Percentiles rank a stretch among this genome's conserved stretches.
These are phyloP conservation scores for Emiliania huxleyi DNA, from an alignment of 78 protist genomes.

Conservation along the genomic window DNA sequence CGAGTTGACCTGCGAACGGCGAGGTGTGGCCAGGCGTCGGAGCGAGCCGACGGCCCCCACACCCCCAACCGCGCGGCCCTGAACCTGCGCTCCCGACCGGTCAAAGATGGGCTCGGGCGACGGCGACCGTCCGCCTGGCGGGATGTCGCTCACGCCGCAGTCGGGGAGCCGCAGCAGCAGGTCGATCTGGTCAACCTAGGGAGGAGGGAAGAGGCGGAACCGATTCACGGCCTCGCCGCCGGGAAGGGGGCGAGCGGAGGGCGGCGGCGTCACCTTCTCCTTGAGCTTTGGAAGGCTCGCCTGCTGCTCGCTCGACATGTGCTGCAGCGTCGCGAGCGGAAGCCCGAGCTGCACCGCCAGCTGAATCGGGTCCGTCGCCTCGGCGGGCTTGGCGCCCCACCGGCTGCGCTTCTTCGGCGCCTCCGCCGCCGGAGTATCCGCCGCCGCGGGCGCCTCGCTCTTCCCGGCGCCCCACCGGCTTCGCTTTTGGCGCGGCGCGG, in stretches of 20 bases:
- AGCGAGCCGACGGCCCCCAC: too few relatives aligned
- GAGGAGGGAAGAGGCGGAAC: too few relatives aligned
- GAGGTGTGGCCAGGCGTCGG: too few relatives aligned
- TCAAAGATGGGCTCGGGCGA: constrained; percentile 2
- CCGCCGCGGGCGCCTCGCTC: too few relatives aligned
- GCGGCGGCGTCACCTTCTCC: background rate
- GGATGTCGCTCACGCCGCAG: background rate
- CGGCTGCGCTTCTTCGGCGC: background rate
- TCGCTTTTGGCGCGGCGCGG: too few relatives aligned
- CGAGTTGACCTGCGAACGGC: background rate
- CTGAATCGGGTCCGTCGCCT: background rate
- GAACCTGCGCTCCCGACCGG: background rate
- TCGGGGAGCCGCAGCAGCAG: background rate
- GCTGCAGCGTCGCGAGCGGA: background rate
- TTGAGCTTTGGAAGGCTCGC: background rate
- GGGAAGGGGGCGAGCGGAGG: background rate
- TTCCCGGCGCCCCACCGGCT: background rate
- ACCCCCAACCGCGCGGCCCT: too few relatives aligned
- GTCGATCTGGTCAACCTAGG: background rate
- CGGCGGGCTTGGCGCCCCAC: background rate
- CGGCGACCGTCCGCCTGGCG: background rate
- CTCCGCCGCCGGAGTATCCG: too few relatives aligned
- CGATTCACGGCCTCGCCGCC: too few relatives aligned
- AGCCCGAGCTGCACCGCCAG: background rate
- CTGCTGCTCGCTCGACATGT: background rate